phyloP scores from a whole-genome alignment of 495 filamentous ascomycete genomes.

The Neurospora sp. region DNA sequence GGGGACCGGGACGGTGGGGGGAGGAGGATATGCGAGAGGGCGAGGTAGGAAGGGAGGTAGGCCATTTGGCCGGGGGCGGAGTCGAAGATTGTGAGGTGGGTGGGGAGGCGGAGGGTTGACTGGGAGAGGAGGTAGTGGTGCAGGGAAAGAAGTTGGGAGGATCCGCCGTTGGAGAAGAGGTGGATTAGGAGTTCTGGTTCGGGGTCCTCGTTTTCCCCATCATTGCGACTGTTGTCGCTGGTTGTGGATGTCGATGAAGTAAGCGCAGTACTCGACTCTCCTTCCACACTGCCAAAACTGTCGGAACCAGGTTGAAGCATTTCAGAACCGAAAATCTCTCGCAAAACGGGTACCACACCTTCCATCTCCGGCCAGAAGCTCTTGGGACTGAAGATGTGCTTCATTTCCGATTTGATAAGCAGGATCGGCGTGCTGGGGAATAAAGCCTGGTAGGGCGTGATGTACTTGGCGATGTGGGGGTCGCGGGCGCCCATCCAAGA shows the following conservation, averaged over 20 bases:
- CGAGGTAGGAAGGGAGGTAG: slow-evolving; percentile 17
- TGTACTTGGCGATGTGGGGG: slow-evolving; percentile 36
- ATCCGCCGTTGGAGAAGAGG: slow-evolving; percentile 37
- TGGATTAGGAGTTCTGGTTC: slow-evolving; percentile 31
- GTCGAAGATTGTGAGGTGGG: slow-evolving; percentile 29
- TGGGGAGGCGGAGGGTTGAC: slow-evolving; percentile 12
- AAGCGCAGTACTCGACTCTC: not conserved
- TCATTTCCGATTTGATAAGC: slow-evolving; percentile 25
- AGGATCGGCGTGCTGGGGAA: slow-evolving; percentile 32
- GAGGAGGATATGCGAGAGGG: slow-evolving; percentile 9
- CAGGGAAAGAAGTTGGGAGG: slow-evolving; percentile 15
- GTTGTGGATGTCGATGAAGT: not conserved
- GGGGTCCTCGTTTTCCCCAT: slow-evolving; percentile 5
- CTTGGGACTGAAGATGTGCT: slow-evolving; percentile 16
- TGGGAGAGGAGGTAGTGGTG: slow-evolving; percentile 13
- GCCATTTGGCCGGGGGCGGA: slow-evolving; percentile 28
- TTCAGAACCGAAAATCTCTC: not conserved
- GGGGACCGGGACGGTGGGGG: not conserved
- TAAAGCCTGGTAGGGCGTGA: slow-evolving; percentile 26
- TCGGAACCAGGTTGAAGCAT: not conserved
- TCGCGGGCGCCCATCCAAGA: slow-evolving; percentile 38
- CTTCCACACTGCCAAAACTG: not conserved
- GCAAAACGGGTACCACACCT: slow-evolving; percentile 12
- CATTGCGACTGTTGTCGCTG: not conserved
- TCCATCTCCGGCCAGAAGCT: slow-evolving; percentile 5